Conservation (phyloP, 2,329 filamentous ascomycete genomes). For the Grosmannia serpens region DNA sequence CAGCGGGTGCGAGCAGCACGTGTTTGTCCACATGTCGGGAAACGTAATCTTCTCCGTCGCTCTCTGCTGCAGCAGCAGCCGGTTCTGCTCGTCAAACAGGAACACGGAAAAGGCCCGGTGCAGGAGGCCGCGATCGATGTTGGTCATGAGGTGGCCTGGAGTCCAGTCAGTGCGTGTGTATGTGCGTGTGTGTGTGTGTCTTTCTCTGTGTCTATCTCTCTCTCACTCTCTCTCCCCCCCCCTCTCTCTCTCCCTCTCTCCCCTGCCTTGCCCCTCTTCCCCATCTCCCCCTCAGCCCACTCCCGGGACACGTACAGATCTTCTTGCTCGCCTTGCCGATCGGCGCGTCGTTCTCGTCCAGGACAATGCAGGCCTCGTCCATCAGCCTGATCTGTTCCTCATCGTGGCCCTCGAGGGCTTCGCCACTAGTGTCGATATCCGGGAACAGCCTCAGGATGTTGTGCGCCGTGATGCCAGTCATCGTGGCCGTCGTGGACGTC, state of each 20-base stretch:
- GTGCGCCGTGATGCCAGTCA: constrained; percentile 64
- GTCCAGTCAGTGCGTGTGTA: neutral
- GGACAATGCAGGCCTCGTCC: constrained; percentile 97
- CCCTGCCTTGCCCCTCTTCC: neutral
- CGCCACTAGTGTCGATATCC: constrained; percentile 60
- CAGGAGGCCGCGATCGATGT: constrained; percentile 90
- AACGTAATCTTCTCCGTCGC: constrained; percentile 97
- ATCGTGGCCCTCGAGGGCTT: constrained; percentile 81
- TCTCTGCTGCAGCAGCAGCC: constrained; percentile 87
- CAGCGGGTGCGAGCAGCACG: constrained; percentile 95
- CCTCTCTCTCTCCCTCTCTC: neutral
- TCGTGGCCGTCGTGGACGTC: constrained; percentile 36
- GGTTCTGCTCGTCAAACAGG: constrained; percentile 89
- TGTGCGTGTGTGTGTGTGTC: neutral
- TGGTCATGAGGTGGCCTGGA: constrained; percentile 95
- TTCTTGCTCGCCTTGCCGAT: constrained; percentile 98
- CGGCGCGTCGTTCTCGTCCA: constrained; percentile 81
- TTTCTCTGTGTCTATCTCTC: neutral
- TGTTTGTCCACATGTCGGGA: constrained; percentile 99
- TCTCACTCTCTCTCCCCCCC: neutral
- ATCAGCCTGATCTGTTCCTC: constrained; percentile 96
- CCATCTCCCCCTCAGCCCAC: neutral
- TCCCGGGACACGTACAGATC: constrained; percentile 55
- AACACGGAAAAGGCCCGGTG: constrained; percentile 98
- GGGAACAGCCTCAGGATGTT: constrained; percentile 83